Base-by-base conservation (phyloP, 768 basidiomycete species). In the Suillus subluteus region DNA sequence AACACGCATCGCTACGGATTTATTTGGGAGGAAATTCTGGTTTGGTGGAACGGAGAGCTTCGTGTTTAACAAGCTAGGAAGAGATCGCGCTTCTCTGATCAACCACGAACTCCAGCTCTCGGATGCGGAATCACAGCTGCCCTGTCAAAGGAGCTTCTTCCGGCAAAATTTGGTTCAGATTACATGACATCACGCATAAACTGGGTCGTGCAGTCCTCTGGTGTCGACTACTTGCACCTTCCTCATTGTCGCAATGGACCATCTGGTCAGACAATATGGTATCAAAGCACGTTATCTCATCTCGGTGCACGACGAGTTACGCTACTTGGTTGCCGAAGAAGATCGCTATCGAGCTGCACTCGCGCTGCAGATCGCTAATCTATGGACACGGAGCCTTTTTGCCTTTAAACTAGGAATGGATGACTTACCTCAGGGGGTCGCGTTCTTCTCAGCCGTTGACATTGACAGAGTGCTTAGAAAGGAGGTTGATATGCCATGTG, bases 181-280 rank as follows among this genome's bases (percentile, higher is more conserved):
- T 99, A 94, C 76, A 91, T 99, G 85, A 91, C 98, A 0, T 98
- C 95, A 7, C 88, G 98, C 52, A 96, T 99, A 81, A 99, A 99
- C 74, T 99, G 98, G 98, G 98, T 96, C 59, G 98, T 99, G 7
- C 98, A 99, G 73, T 98, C 96, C 4, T 98, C 96, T 0, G 98
- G 97, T 4, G 97, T 99, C 50, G 98, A 99, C 77, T 99, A 99
- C 74, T 89, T 99, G 11, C 98, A 99, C 73, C 88, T 99, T 46
- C n/a, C 86, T 99, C 66, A 95, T 99, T 72, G 94, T 96, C 58
- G 87, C 95, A 6, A 99, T 98, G 96, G 88, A 96, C 67, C 84
- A 97, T 75, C 86, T 99, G 46, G 88, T 91, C 65, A 76, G 79
- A 55, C 89, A 87, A 63, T 99, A 96, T 80, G 79, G 86, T 70